Percentiles rank a stretch among this genome's conserved stretches.
phyloP scores from a whole-genome alignment of 805 yeast species.

The Ogataea thermomethanolica region DNA sequence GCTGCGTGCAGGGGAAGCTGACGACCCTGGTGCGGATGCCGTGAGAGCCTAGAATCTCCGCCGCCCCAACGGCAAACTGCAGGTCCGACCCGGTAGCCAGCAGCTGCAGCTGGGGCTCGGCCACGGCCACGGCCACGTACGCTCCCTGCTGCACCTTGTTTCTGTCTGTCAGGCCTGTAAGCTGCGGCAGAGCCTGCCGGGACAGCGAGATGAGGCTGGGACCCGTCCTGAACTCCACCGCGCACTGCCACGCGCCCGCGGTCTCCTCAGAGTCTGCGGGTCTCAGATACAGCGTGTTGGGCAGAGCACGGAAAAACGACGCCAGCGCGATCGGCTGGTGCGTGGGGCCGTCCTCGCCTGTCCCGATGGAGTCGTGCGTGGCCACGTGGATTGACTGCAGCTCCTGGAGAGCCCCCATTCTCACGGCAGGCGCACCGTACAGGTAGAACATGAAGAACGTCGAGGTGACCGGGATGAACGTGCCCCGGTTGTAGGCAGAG shows the following conservation, averaged over 20 bases:
- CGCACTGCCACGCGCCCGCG: conserved; percentile 72
- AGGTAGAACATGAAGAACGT: conserved; percentile 79
- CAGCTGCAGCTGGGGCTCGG: conserved; percentile 55
- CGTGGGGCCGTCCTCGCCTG: conserved; percentile 93
- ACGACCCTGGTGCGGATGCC: conserved; percentile 80
- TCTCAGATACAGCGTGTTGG: conserved; percentile 82
- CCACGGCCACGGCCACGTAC: conserved; percentile 62
- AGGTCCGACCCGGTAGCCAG: conserved; percentile 97
- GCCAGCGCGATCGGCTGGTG: conserved; percentile 90
- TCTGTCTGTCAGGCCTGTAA: conserved; percentile 76
- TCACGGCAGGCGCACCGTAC: conserved; percentile 82
- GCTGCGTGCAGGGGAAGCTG: conserved; percentile 86
- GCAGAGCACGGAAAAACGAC: conserved; percentile 72
- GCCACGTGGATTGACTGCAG: conserved; percentile 84
- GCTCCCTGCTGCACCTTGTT: conserved; percentile 94
- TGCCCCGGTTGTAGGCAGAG: conserved; percentile 91
- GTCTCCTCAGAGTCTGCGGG: conserved; percentile 89
- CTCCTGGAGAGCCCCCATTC: conserved; percentile 79
- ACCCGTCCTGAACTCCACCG: conserved; percentile 55
- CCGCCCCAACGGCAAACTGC: conserved; percentile 73
- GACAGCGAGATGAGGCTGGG: conserved; percentile 75
- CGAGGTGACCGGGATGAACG: conserved; percentile 50
- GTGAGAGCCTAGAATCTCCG: conserved; percentile 57
- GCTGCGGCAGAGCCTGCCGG: conserved; percentile 87
- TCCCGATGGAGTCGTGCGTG: conserved; percentile 85